phyloP scores from a whole-genome alignment of 768 basidiomycete genomes.

The Trametes meyenii region DNA sequence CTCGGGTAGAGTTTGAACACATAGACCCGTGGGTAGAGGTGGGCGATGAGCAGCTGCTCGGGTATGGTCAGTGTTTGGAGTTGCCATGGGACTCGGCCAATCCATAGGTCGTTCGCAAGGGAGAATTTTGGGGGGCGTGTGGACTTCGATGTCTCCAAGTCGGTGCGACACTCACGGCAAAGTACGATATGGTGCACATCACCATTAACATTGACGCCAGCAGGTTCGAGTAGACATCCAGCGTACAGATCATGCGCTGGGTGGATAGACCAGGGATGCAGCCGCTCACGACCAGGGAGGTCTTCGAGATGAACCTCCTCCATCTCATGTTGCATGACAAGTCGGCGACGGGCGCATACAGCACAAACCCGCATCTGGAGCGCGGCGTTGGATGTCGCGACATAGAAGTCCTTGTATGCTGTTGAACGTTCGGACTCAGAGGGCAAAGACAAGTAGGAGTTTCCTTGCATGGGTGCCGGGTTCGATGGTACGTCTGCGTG shows the following conservation, averaged over 20 bases:
- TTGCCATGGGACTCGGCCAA: constrained; percentile 37
- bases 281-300: not conserved
- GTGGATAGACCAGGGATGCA: not conserved
- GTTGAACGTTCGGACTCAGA: too few relatives aligned
- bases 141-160: not conserved
- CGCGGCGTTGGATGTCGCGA: not conserved
- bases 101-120: constrained; percentile 43
- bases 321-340: not conserved
- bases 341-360: not conserved
- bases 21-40: constrained; percentile 36
- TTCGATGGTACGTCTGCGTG: too few relatives aligned
- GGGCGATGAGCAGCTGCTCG: constrained; percentile 41
- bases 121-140: not conserved
- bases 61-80: constrained; percentile 37
- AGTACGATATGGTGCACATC: not conserved
- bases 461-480: too few relatives aligned
- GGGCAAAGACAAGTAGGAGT: too few relatives aligned
- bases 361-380: not conserved
- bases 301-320: not conserved
- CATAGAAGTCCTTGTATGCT: not conserved
- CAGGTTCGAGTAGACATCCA: not conserved
- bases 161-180: not conserved
- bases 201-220: not conserved
- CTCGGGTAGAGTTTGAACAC: constrained; percentile 42
- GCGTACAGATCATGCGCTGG: not conserved